Percentiles rank a stretch among this genome's conserved stretches.
Conservation (phyloP, 179 eudicot genomes). For the Pouteria campechiana region DNA sequence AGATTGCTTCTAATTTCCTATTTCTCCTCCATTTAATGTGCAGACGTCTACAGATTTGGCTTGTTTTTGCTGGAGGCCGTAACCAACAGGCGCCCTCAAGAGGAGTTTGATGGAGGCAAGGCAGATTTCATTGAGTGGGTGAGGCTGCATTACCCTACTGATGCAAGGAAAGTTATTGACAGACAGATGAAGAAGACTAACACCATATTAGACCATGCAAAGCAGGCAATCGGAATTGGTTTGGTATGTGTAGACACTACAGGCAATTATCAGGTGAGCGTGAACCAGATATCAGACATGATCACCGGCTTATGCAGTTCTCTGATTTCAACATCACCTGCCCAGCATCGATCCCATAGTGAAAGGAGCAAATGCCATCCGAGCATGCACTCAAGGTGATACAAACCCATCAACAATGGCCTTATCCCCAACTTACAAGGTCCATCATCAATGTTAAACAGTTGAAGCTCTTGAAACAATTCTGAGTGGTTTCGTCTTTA, state of each 20-base stretch:
- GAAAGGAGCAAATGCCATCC: no score
- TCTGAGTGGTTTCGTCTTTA: no score
- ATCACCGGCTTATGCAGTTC: not conserved
- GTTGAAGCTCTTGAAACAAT: no score
- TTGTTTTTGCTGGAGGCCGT: conserved; percentile 20
- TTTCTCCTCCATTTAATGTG: not conserved
- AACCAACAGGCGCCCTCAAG: conserved; percentile 15
- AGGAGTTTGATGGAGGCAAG: conserved; percentile 12
- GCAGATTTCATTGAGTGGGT: conserved; percentile 9
- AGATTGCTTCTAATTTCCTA: not conserved
- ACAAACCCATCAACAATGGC: no score
- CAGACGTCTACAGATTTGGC: conserved; percentile 19
- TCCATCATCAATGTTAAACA: no score
- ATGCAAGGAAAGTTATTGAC: not conserved
- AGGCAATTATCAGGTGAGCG: conserved; percentile 6
- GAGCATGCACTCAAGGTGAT: no score
- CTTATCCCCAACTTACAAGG: no score
- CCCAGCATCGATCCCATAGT: no score
- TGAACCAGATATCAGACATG: conserved; percentile 3
- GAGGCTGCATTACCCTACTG: not conserved
- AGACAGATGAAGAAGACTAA: conserved; percentile 1
- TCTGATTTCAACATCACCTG: not conserved
- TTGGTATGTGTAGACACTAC: conserved; percentile 10
- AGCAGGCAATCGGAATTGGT: not conserved
- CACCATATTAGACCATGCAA: not conserved